Conservation (phyloP, 495 filamentous ascomycete genomes). For the Entonaema liquescens region DNA sequence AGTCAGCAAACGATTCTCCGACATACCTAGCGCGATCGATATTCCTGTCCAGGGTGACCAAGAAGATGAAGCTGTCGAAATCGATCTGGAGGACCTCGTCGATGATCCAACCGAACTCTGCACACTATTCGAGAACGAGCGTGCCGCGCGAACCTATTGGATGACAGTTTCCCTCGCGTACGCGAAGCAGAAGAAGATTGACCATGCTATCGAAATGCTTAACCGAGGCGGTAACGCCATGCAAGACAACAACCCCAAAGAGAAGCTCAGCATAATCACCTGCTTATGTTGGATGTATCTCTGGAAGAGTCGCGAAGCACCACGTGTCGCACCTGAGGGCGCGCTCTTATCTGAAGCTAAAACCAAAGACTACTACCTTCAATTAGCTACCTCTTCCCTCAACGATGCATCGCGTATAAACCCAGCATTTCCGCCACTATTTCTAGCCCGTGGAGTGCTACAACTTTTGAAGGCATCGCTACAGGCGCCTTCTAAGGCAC, state of each 20-base stretch:
- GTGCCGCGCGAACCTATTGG: slow-evolving; percentile 88
- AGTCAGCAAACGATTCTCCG: slow-evolving; percentile 73
- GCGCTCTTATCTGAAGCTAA: slow-evolving; percentile 70
- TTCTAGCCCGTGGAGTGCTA: slow-evolving; percentile 89
- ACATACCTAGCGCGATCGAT: slow-evolving; percentile 88
- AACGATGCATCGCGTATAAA: slow-evolving; percentile 96
- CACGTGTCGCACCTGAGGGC: slow-evolving; percentile 74
- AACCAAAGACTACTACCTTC: slow-evolving; percentile 92
- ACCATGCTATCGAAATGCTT: slow-evolving; percentile 94
- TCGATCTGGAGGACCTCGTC: slow-evolving; percentile 86
- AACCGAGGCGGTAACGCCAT: slow-evolving; percentile 81
- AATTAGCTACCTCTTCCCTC: slow-evolving; percentile 85
- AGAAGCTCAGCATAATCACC: slow-evolving; percentile 84
- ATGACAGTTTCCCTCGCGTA: slow-evolving; percentile 97
- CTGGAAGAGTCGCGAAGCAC: slow-evolving; percentile 88
- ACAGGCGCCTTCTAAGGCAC: slow-evolving; percentile 74
- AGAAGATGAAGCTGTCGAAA: slow-evolving; percentile 87
- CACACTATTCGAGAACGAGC: slow-evolving; percentile 90
- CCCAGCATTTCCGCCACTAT: slow-evolving; percentile 86
- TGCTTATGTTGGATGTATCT: slow-evolving; percentile 93
- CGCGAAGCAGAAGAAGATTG: slow-evolving; percentile 90
- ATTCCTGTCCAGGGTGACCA: slow-evolving; percentile 85
- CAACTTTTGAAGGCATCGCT: slow-evolving; percentile 88
- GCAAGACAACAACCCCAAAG: slow-evolving; percentile 73
- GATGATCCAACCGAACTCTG: slow-evolving; percentile 97